Base-by-base conservation (phyloP, 2,329 filamentous ascomycete genomes). In the Graphiopsis chlorocephala region DNA sequence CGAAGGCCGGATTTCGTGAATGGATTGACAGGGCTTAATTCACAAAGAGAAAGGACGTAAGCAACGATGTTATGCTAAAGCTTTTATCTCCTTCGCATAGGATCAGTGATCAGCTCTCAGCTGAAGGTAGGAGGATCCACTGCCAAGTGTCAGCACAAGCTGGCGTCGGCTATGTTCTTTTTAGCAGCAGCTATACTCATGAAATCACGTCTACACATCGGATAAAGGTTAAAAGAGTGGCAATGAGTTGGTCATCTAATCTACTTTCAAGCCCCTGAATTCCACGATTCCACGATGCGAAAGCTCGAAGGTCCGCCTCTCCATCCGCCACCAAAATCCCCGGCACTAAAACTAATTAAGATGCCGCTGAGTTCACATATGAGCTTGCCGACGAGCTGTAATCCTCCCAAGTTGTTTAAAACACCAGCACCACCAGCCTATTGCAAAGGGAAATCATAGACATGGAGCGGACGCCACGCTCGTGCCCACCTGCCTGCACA, bases 241-340 rank as follows among this genome's bases (percentile, higher is more conserved):
- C 53, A 64, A 38, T 25, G 62, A 64, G 62, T 64, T 64, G 62
- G 57, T 47, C 63, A 47, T 65, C 63, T 65, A 65, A 20, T 45
- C 63, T 64, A 64, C 42, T n/a, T n/a, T n/a, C n/a, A n/a, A n/a
- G 20, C 48, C n/a, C n/a, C n/a, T n/a, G 15, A 55, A 0, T 11
- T n/a, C n/a, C 38, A 4, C 11, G 23, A 20, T 11, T 23, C 35
- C 38, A 45, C 38, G 38, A 45, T 3, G n/a, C 38, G 38, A n/a
- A n/a, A n/a, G 38, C n/a, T 17, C 4, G 1, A 2, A 12, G 23
- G 38, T n/a, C 35, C n/a, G n/a, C n/a, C n/a, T 45, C 38, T 45
- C n/a, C 38, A n/a, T n/a, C 4, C n/a, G 38, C n/a, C 38, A 20
- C n/a, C 8, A 31, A 6, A 12, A 45, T 20, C 12, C n/a, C 7